A percentile compares a stretch with the other conserved stretches of the same genome.
Conservation (phyloP, 257 asterid species). For the Fraxinus pennsylvanica region DNA sequence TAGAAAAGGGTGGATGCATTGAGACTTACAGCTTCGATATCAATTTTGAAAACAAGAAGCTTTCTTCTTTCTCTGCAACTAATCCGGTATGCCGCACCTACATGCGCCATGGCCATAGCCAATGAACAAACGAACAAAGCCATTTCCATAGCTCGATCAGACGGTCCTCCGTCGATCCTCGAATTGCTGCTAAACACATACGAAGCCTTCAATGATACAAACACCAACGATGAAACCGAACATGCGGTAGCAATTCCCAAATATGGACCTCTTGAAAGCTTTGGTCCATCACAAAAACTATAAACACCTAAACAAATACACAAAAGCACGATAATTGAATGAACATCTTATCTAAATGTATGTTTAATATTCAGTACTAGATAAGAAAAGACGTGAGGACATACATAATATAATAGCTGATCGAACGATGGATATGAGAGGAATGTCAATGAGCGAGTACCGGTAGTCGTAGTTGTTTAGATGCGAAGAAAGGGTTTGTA, state of each 20-base stretch:
- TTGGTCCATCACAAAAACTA: slow-evolving; percentile 86
- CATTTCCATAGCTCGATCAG: slow-evolving; percentile 40
- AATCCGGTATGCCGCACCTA: slow-evolving; percentile 79
- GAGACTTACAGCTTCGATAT: slow-evolving; percentile 85
- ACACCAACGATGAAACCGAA: slow-evolving; percentile 74
- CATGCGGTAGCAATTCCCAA: slow-evolving; percentile 69
- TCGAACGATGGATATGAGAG: slow-evolving; percentile 72
- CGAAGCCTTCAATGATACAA: slow-evolving; percentile 76
- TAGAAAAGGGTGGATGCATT: not conserved
- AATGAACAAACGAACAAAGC: slow-evolving; percentile 64
- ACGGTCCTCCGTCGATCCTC: slow-evolving; percentile 30
- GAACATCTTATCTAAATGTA: not conserved
- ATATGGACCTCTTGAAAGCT: slow-evolving; percentile 84
- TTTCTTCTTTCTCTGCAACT: slow-evolving; percentile 87
- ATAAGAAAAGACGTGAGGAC: slow-evolving; percentile 1
- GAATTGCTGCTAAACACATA: slow-evolving; percentile 41
- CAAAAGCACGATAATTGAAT: not conserved
- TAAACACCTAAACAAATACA: slow-evolving; percentile 59
- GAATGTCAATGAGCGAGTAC: slow-evolving; percentile 81
- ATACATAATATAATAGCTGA: slow-evolving; percentile 84
- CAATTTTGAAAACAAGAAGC: slow-evolving; percentile 89
- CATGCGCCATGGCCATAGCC: slow-evolving; percentile 73
- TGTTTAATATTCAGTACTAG: not conserved
- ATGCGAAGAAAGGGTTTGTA: slow-evolving; percentile 39
- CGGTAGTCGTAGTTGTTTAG: slow-evolving; percentile 75